Conservation (phyloP, 2,329 filamentous ascomycete species). For the Phyllosticta citrichinensis region DNA sequence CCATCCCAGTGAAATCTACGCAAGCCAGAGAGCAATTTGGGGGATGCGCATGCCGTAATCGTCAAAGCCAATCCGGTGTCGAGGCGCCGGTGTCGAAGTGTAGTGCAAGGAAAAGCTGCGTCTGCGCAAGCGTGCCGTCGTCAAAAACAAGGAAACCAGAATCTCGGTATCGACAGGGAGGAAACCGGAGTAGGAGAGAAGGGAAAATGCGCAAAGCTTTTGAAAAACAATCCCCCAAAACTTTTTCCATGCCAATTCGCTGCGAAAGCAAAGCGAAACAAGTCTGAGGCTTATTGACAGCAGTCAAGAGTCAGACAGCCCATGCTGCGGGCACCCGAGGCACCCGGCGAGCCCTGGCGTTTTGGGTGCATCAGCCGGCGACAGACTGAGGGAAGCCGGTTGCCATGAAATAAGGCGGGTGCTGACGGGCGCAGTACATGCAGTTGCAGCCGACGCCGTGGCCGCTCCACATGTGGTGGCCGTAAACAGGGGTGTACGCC, state of each 20-base stretch:
- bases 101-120: slow-evolving; percentile 1
- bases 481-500: slow-evolving; percentile 26
- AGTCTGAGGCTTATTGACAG: not conserved
- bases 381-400: slow-evolving; percentile 29
- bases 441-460: slow-evolving; percentile 28
- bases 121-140: slow-evolving; percentile 11
- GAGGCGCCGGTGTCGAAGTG: slow-evolving; percentile 2
- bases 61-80: slow-evolving; percentile 5
- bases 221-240: slow-evolving; percentile 7
- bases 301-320: slow-evolving; percentile 1
- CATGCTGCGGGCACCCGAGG: not conserved
- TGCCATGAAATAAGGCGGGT: slow-evolving; percentile 30
- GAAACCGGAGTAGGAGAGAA: slow-evolving; percentile 1
- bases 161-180: slow-evolving; percentile 8
- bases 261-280: slow-evolving; percentile 3
- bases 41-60: slow-evolving; percentile 7
- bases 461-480: slow-evolving; percentile 26
- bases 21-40: slow-evolving; percentile 5
- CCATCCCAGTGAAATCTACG: slow-evolving; percentile 10
- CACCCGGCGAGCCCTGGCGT: not conserved
- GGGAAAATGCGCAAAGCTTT: slow-evolving; percentile 9
- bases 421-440: slow-evolving; percentile 27
- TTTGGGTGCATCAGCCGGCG: slow-evolving; percentile 17
- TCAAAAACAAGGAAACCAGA: slow-evolving; percentile 2
- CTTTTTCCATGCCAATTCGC: slow-evolving; percentile 9